These are phyloP conservation scores for Nicotiana noctiflora DNA, from an alignment of 257 asterid genomes.

Conservation along the genomic window DNA sequence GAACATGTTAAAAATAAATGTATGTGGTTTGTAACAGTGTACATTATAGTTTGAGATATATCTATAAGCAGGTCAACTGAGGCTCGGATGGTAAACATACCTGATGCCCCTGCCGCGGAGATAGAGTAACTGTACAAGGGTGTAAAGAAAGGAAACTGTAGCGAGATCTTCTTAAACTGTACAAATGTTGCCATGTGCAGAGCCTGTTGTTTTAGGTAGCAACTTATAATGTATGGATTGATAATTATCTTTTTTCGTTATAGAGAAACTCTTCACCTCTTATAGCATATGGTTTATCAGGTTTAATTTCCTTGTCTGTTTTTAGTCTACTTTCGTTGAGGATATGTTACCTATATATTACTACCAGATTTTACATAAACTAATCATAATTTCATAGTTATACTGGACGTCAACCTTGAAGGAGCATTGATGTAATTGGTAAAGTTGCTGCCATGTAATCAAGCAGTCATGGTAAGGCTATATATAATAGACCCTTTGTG, in stretches of 20 bases:
- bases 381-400: not conserved
- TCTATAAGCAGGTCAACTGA: constrained; percentile 37
- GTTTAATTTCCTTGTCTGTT: not conserved
- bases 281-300: not conserved
- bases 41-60: constrained; percentile 45
- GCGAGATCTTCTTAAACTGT: not conserved
- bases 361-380: not conserved
- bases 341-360: not conserved
- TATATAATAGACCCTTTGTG: too few relatives aligned
- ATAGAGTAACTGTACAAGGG: constrained; percentile 34
- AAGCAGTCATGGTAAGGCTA: too few relatives aligned
- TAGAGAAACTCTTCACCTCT: not conserved
- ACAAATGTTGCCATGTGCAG: constrained; percentile 19
- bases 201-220: constrained; percentile 17
- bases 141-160: constrained; percentile 16
- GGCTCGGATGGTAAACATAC: constrained; percentile 33
- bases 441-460: too few relatives aligned
- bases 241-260: constrained; percentile 3
- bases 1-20: constrained; percentile 32
- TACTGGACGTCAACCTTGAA: too few relatives aligned
- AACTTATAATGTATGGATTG: constrained; percentile 17
- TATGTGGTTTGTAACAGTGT: constrained; percentile 42
- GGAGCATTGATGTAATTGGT: too few relatives aligned
- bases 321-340: not conserved
- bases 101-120: constrained; percentile 34